Evolutionary conservation across 345 rosid species (phyloP), one percentile per base, ranked within the genome.

Genomic region (Dipteronia sinensis): DNA sequence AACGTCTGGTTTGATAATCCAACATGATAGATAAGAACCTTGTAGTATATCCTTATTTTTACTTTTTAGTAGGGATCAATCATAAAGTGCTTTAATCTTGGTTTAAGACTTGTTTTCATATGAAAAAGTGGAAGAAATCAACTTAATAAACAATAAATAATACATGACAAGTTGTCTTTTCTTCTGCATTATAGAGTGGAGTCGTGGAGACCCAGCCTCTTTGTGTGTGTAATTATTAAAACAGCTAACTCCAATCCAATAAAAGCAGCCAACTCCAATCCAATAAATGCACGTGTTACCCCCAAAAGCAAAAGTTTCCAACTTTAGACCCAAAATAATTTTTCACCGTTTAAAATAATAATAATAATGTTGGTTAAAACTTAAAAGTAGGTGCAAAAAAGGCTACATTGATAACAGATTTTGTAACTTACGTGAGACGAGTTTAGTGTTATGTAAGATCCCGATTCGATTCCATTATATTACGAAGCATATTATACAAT

Each of bases 81-180:
- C 38, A 34, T 34, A 34, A 34, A 34, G 38, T 34, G 4, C 38
- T 34, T 34, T 34, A 34, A 10, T 10, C 13, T 55, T 55, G 1
- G n/a, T 56, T 47, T 23, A 23, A 7, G 59, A 49, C 1, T 71
- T 58, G 20, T 46, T 79, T 76, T 69, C 44, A 62, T 69, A 59
- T 51, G 71, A 34, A 27, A 74, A 67, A 20, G 75, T 53, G 58
- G 53, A 68, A 34, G 75, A 34, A 53, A 61, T 70, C 51, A 61
- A 69, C 7, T 23, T 25, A 20, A 19, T 34, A 1, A 56, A n/a
- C 1, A 19, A n/a, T 7, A 56, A 56, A 19, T 17, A 56, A 56
- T 19, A 7, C 6, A 20, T 1, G 13, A 25, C 0, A 40, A 20
- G 6, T 68, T 27, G 2, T 66, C 15, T 1, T 12, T 44, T 76